Conservation (phyloP, 176 grass and related monocot genomes). For the Panicum miliaceum region DNA sequence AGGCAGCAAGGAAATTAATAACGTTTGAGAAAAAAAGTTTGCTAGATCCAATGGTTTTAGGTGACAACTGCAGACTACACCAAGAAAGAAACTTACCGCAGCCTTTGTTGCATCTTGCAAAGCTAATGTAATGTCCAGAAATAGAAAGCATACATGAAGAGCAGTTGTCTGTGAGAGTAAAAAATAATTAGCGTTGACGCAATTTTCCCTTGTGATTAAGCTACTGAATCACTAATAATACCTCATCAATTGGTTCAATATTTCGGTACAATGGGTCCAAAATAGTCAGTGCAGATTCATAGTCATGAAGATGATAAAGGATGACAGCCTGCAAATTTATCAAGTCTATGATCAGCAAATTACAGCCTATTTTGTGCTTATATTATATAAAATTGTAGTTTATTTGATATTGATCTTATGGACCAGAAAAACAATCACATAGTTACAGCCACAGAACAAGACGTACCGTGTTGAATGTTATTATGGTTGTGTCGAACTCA, state of each 20-base stretch:
- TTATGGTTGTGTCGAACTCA: conserved; percentile 84
- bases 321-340: conserved; percentile 75
- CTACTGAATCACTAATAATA: conserved; percentile 37
- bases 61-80: neutral
- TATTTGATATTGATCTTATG: conserved; percentile 16
- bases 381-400: conserved; percentile 22
- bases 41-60: conserved; percentile 3
- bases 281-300: conserved; percentile 63
- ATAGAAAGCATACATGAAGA: conserved; percentile 83
- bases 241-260: conserved; percentile 93
- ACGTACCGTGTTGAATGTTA: conserved; percentile 86
- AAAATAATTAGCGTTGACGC: conserved; percentile 33
- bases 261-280: conserved; percentile 75
- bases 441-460: conserved; percentile 27
- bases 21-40: neutral
- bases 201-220: conserved; percentile 1
- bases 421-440: conserved; percentile 33
- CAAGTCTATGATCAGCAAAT: conserved; percentile 6
- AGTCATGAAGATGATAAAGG: conserved; percentile 86
- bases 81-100: conserved; percentile 63
- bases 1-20: neutral
- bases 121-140: conserved; percentile 87
- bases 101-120: conserved; percentile 79
- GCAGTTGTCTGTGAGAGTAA: conserved; percentile 75
- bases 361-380: conserved; percentile 24